Percentiles rank a stretch among this genome's conserved stretches.
phyloP scores from a whole-genome alignment of 1,139 yeast species.

The Geotrichum candidum region DNA sequence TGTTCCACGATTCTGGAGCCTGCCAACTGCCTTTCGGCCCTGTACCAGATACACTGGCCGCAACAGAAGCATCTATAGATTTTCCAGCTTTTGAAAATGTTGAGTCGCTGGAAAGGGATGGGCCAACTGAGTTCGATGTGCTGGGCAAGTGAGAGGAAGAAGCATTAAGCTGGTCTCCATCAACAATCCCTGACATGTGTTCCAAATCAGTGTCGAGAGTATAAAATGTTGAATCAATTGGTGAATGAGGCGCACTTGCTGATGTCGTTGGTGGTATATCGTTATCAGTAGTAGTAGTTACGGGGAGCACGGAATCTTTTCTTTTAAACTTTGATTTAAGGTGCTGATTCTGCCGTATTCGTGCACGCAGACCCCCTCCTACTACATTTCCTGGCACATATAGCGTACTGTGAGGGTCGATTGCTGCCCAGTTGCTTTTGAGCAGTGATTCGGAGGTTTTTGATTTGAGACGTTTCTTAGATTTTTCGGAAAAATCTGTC shows the following conservation, averaged over 20 bases:
- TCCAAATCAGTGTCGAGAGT: constrained; percentile 16
- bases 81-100: neutral
- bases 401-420: constrained; percentile 11
- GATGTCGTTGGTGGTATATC: neutral
- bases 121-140: neutral
- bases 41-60: constrained; percentile 9
- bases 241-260: constrained; percentile 2
- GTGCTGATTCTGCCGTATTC: neutral
- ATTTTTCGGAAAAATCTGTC: constrained; percentile 19
- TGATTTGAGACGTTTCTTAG: neutral
- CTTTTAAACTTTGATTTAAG: neutral
- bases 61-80: neutral
- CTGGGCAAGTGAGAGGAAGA: neutral
- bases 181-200: constrained; percentile 15
- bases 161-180: constrained; percentile 3
- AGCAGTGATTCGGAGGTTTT: neutral
- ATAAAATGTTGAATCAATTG: constrained; percentile 1
- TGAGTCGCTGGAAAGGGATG: neutral
- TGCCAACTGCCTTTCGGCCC: constrained; percentile 12
- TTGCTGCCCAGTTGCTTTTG: constrained; percentile 15
- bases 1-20: constrained; percentile 18
- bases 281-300: neutral
- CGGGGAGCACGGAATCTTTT: neutral
- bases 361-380: neutral
- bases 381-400: neutral